phyloP scores from a whole-genome alignment of 2,329 filamentous ascomycete genomes.

The Gyromitra esculenta region DNA sequence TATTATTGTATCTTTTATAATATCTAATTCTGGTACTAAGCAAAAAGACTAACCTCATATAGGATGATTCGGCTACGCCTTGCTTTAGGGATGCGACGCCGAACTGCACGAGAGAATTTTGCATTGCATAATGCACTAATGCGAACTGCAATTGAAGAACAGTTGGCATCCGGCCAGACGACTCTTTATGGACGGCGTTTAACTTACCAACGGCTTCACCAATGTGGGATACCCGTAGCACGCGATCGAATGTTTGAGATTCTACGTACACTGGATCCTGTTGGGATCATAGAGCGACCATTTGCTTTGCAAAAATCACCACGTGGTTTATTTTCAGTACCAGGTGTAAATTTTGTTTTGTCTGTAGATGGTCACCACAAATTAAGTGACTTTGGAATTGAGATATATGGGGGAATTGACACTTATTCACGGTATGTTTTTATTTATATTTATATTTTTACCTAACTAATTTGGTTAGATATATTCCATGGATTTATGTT shows the following conservation, averaged over 20 bases:
- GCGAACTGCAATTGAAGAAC: conserved; percentile 10
- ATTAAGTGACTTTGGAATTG: conserved; percentile 19
- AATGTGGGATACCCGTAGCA: conserved; percentile 4
- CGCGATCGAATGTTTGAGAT: conserved; percentile 26
- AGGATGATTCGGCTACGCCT: background rate
- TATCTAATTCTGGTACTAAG: background rate
- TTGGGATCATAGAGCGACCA: background rate
- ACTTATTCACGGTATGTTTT: conserved; percentile 9
- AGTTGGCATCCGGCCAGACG: conserved; percentile 11
- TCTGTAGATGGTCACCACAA: conserved; percentile 37
- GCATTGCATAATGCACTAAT: conserved; percentile 1
- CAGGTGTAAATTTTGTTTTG: conserved; percentile 7
- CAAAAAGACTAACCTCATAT: background rate
- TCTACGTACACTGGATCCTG: background rate
- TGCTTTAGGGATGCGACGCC: background rate
- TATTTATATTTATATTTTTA: conserved; percentile 1
- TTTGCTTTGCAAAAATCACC: conserved; percentile 4
- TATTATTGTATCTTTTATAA: background rate
- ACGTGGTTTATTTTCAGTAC: background rate
- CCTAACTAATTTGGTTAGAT: background rate
- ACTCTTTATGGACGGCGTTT: conserved; percentile 13
- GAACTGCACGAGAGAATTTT: background rate
- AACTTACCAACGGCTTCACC: conserved; percentile 6
- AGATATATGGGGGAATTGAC: conserved; percentile 30
- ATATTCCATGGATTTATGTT: conserved; percentile 25